phyloP scores from a whole-genome alignment of 169 alveolate genomes.

The Plasmodium coatneyi region DNA sequence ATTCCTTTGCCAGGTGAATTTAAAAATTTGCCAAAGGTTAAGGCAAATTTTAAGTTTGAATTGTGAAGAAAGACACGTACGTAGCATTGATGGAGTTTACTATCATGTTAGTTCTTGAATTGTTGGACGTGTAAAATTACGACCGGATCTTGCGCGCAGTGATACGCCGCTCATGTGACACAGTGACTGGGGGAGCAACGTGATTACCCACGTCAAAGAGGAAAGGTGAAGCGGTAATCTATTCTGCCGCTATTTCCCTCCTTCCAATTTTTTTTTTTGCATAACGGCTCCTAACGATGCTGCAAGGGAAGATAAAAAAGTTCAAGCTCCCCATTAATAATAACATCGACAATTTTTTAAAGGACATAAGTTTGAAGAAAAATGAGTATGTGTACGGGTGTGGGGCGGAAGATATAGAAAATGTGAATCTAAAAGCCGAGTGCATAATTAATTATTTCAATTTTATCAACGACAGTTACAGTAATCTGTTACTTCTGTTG shows the following conservation, averaged over 20 bases:
- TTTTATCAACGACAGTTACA: slow-evolving; percentile 65
- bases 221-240: background rate
- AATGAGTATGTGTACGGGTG: slow-evolving; percentile 65
- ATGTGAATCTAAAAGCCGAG: slow-evolving; percentile 21
- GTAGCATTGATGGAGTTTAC: background rate
- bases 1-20: background rate
- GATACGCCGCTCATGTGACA: background rate
- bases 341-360: slow-evolving; percentile 52
- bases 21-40: background rate
- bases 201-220: background rate
- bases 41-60: background rate
- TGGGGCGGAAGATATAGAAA: slow-evolving; percentile 54
- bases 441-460: slow-evolving; percentile 29
- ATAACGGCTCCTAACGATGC: background rate
- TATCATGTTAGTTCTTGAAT: background rate
- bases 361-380: slow-evolving; percentile 46
- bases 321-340: slow-evolving; percentile 57
- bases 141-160: background rate
- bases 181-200: background rate
- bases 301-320: slow-evolving; percentile 72
- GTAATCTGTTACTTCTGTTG: slow-evolving; percentile 41
- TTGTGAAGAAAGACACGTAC: background rate
- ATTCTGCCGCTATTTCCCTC: background rate
- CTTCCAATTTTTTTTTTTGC: background rate
- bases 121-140: background rate